A percentile compares a stretch with the other conserved stretches of the same genome.
phyloP scores from a whole-genome alignment of 441 rosid species.

The Raphanus hybrid region DNA sequence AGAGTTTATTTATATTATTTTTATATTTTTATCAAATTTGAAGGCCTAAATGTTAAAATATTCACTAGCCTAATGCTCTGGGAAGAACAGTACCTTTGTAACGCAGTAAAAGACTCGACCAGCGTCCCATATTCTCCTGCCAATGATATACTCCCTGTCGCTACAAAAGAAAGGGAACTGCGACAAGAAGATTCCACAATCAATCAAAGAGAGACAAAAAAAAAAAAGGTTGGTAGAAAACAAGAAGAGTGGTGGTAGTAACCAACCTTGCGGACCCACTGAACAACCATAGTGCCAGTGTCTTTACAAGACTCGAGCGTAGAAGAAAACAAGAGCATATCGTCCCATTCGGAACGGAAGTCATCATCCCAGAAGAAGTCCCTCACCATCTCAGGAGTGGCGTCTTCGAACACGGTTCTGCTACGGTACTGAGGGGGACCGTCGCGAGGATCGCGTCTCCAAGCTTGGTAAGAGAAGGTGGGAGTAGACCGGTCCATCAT shows the following conservation, averaged over 20 bases:
- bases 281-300: conserved; percentile 83
- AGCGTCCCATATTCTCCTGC: conserved; percentile 94
- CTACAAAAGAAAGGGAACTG: conserved; percentile 99
- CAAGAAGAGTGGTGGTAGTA: background rate
- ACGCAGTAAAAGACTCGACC: conserved; percentile 78
- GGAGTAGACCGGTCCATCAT: conserved; percentile 90
- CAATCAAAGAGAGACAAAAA: background rate
- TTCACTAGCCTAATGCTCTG: too few species aligned
- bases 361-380: conserved; percentile 98
- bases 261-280: conserved; percentile 89
- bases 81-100: conserved; percentile 66
- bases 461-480: conserved; percentile 78
- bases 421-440: conserved; percentile 95
- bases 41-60: too few species aligned
- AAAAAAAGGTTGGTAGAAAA: background rate
- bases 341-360: conserved; percentile 81
- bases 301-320: conserved; percentile 70
- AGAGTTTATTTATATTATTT: too few species aligned
- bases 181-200: background rate
- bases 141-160: conserved; percentile 86
- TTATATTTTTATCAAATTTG: background rate
- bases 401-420: conserved; percentile 85
- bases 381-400: conserved; percentile 83
- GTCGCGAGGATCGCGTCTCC: conserved; percentile 83
- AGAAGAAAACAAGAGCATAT: conserved; percentile 70